phyloP scores from a whole-genome alignment of 108 stramenopile species.

The Pinguiococcus pyrenoidosus region DNA sequence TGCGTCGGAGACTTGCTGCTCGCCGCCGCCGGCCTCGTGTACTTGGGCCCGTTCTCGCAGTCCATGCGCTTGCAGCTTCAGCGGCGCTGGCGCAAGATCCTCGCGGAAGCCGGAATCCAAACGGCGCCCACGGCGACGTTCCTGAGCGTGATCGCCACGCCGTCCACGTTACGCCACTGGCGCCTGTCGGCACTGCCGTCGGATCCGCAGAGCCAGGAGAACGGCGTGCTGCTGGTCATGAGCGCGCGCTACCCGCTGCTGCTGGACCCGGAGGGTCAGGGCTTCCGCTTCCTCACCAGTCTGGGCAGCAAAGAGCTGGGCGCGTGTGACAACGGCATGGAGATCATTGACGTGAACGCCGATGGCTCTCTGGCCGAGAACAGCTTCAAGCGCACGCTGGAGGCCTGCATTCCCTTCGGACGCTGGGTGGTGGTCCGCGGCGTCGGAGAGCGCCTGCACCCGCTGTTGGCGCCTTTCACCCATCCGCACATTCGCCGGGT shows the following conservation, averaged over 20 bases:
- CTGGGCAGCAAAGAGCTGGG: conserved; percentile 35
- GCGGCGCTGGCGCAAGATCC: too few relatives aligned
- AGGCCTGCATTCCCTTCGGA: conserved; percentile 36
- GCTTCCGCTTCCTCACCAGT: conserved; percentile 38
- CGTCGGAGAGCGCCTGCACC: too few relatives aligned
- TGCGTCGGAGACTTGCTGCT: conserved; percentile 23
- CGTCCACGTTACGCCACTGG: too few relatives aligned
- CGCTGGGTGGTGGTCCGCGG: too few relatives aligned
- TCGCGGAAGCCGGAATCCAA: too few relatives aligned
- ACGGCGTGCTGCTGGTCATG: conserved; percentile 35
- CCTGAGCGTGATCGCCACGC: too few relatives aligned
- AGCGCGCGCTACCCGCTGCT: conserved; percentile 33
- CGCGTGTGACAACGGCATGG: conserved; percentile 29
- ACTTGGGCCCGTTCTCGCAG: conserved; percentile 25
- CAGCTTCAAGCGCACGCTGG: conserved; percentile 33
- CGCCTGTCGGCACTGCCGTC: too few relatives aligned
- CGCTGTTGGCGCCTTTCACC: too few relatives aligned
- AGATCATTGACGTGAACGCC: conserved; percentile 38
- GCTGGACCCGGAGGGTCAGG: conserved; percentile 41
- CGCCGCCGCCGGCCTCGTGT: conserved; percentile 8
- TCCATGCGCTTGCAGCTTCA: too few relatives aligned
- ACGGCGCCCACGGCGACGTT: too few relatives aligned
- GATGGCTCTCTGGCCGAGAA: conserved; percentile 39
- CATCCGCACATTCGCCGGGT: too few relatives aligned
- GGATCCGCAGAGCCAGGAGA: conserved; percentile 33